These are phyloP conservation scores for Friedmanniomyces simplex DNA, from an alignment of 495 filamentous ascomycete genomes.

Conservation along the genomic window DNA sequence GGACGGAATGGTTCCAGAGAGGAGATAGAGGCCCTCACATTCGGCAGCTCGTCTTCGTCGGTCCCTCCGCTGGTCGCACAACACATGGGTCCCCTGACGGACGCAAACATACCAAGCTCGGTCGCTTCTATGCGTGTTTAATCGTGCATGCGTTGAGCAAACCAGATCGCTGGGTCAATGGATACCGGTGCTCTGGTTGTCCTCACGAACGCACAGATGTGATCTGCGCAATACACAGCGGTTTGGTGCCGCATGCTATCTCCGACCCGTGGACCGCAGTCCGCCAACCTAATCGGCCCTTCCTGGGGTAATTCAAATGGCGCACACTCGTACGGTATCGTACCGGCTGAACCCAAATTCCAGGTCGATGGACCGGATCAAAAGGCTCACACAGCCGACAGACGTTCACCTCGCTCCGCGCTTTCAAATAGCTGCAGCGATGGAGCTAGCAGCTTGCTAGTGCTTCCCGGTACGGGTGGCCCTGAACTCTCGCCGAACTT, in stretches of 20 bases:
- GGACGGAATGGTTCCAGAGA: too few species aligned
- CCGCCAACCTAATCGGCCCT: background rate
- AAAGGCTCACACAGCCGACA: too few species aligned
- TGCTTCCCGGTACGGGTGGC: background rate
- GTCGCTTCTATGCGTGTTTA: background rate
- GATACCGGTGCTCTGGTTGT: background rate
- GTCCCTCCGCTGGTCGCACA: background rate
- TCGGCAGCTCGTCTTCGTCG: background rate
- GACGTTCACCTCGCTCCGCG: background rate
- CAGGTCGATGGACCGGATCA: background rate
- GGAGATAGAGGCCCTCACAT: background rate
- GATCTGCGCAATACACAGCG: background rate
- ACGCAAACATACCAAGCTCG: background rate
- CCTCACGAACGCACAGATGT: background rate
- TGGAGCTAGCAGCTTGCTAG: background rate
- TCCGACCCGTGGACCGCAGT: background rate
- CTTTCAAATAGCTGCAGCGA: background rate
- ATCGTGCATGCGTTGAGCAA: background rate
- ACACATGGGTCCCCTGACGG: background rate
- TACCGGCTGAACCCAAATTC: background rate
- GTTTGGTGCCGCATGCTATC: background rate
- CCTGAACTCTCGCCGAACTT: background rate
- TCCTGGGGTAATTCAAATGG: background rate
- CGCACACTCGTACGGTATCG: too few species aligned
- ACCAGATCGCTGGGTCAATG: background rate